phyloP scores from a whole-genome alignment of 768 basidiomycete species.

The Pisolithus sp. region DNA sequence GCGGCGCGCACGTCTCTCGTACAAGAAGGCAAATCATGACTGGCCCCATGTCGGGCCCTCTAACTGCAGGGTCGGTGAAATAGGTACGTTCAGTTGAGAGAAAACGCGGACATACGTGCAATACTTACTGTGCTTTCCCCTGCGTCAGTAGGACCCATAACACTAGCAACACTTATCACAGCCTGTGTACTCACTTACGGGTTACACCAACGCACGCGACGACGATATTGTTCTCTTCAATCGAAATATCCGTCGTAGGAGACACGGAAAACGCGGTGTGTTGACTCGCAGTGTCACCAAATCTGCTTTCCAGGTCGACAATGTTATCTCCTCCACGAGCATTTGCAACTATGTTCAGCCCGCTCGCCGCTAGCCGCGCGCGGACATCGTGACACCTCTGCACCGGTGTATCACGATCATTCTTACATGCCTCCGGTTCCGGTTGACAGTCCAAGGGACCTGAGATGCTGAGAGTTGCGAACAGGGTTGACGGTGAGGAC shows the following conservation, averaged over 20 bases:
- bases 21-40: constrained; percentile 15
- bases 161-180: neutral
- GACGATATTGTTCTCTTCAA: neutral
- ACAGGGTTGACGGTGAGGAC: no score
- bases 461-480: no score
- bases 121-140: neutral
- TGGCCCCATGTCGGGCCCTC: neutral
- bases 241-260: no score
- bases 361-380: neutral
- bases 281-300: neutral
- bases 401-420: no score
- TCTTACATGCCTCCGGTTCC: no score
- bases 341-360: neutral
- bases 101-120: neutral
- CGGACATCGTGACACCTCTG: neutral
- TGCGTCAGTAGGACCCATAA: constrained; percentile 1
- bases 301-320: neutral
- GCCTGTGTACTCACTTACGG: neutral
- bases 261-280: neutral
- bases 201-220: neutral
- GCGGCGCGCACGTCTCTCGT: constrained; percentile 15
- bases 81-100: neutral
- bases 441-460: no score
- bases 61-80: neutral
- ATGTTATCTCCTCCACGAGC: neutral